A percentile compares a stretch with the other conserved stretches of the same genome.
Evolutionary conservation across 805 yeast genomes (phyloP).

Genomic region (Candida khao-thaluensis): DNA sequence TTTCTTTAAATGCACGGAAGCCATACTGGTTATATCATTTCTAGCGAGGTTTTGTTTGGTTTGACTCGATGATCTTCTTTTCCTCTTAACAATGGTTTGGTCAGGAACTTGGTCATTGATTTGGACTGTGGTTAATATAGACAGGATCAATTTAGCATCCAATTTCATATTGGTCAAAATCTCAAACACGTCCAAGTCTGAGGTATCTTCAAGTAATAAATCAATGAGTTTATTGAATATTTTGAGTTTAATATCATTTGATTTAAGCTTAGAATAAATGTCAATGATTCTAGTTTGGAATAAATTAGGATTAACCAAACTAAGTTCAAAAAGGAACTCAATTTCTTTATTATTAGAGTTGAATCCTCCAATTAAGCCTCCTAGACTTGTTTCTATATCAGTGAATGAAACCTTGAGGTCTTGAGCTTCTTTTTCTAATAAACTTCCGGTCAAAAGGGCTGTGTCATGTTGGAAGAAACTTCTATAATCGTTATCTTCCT

Average conservation of each 20-base stretch:
- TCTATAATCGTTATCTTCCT: conserved; percentile 30
- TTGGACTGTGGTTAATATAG: conserved; percentile 58
- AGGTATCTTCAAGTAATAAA: conserved; percentile 35
- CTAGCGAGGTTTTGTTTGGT: conserved; percentile 72
- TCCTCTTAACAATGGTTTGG: conserved; percentile 63
- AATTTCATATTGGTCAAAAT: conserved; percentile 55
- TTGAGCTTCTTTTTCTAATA: conserved; percentile 43
- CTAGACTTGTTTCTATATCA: conserved; percentile 56
- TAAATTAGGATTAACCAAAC: conserved; percentile 32
- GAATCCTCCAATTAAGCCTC: conserved; percentile 53
- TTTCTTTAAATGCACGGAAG: conserved; percentile 74
- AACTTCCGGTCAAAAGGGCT: conserved; percentile 33
- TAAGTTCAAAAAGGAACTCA: conserved; percentile 59
- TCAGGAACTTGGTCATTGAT: conserved; percentile 49
- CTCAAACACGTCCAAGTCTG: conserved; percentile 39
- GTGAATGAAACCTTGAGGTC: conserved; percentile 46
- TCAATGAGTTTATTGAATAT: conserved; percentile 50
- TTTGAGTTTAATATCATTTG: conserved; percentile 54
- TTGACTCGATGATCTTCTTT: conserved; percentile 78
- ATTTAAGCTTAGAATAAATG: conserved; percentile 55
- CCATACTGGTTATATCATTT: conserved; percentile 69
- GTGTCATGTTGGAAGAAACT: conserved; percentile 34
- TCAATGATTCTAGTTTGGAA: conserved; percentile 52
- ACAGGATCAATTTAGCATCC: conserved; percentile 54
- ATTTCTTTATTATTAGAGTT: conserved; percentile 43